A percentile compares a stretch with the other conserved stretches of the same genome.
Evolutionary conservation across 1,139 yeast species (phyloP).

Genomic region (Pneumocystis wakefieldiae): DNA sequence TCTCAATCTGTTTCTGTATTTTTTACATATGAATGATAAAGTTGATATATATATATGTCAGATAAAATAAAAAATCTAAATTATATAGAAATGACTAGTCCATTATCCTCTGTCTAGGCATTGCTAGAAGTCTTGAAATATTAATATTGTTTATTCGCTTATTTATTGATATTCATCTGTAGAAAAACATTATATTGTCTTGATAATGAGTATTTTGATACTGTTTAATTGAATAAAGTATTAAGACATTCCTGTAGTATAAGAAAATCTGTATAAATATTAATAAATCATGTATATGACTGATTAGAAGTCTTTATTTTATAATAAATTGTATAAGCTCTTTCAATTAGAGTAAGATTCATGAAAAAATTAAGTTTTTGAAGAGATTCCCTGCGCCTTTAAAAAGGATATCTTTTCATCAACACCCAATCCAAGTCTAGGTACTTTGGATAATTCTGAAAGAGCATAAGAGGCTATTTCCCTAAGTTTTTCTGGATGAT

Average conservation of each 20-base stretch:
- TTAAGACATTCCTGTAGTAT: neutral
- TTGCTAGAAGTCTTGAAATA: too few relatives aligned
- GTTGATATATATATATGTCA: neutral
- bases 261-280: neutral
- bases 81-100: too few relatives aligned
- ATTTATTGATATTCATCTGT: neutral
- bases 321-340: too few relatives aligned
- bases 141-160: too few relatives aligned
- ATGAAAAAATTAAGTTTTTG: neutral
- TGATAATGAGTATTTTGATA: neutral
- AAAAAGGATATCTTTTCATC: conserved; percentile 7
- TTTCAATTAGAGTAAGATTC: too few relatives aligned
- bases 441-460: conserved; percentile 5
- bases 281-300: neutral
- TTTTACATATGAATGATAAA: neutral
- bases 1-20: neutral
- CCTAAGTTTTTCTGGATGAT: neutral
- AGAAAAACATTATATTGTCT: too few relatives aligned
- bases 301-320: too few relatives aligned
- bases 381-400: conserved; percentile 1
- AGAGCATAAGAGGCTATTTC: neutral
- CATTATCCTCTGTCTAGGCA: too few relatives aligned
- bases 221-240: too few relatives aligned
- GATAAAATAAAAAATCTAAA: too few relatives aligned
- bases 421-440: conserved; percentile 5